Base-by-base conservation (phyloP, 164 flowering plant genomes). In the Brasenia schreberi region DNA sequence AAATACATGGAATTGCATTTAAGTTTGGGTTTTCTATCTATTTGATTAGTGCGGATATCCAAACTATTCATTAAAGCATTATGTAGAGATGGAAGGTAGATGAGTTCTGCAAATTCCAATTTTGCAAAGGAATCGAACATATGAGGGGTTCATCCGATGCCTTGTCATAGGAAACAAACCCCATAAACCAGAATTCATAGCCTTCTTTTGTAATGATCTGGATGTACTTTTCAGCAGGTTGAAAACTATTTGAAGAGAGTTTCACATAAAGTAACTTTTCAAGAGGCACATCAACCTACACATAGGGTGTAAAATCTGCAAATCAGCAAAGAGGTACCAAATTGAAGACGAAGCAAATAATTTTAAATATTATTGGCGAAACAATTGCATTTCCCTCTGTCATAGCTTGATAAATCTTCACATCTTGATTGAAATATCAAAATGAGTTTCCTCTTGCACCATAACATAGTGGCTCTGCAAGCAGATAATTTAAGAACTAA, bases 121-220 rank as follows among this genome's bases (percentile, higher is more conserved):
- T 18, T 12, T 7, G 49, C 19, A 43, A 58, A 33, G 64, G n/a
- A 5, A 43, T 10, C 18, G 43, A 14, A 17, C 49, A 64, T 9
- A 39, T 61, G 23, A 66, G 61, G 62, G 52, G 65, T 19, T 71
- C 74, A 1, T 78, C 23, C 67, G 74, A 67, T 42, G 89, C 92
- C 71, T 81, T 87, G 43, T 85, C 87, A 43, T 73, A 83, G 18
- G 76, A 82, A 18, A 87, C 83, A 65, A 85, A 87, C 14, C 89
- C 89, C 89, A 83, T 83, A 73, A 79, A 85, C 89, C 87, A 87
- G 70, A 83, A 85, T 62, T 83, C 92, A 56, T 82, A 84, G 0
- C 81, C 84, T 52, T 87, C 89, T 12, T 74, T 56, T 0, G 92
- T 81, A 17, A 77, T 61, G 0, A 82, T 59, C 74, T 87, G 81